Evolutionary conservation across 106 monocot species (phyloP), one percentile per base, ranked within the genome.

Genomic region (Apostasia shenzhenica): DNA sequence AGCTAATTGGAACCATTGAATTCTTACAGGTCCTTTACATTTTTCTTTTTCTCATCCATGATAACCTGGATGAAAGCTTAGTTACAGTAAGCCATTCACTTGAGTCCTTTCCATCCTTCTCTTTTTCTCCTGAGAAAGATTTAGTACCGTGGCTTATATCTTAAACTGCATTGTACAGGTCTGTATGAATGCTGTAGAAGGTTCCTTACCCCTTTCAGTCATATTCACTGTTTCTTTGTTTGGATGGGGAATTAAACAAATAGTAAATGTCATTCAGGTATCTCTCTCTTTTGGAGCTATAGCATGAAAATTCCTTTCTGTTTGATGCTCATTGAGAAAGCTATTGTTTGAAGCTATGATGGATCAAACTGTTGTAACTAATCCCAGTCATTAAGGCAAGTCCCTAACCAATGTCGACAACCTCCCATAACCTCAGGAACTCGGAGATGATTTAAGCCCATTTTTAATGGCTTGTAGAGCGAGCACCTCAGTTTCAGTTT

Each of bases 211-310:
- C 59, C 55, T 94, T 68, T 68, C 79, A 5, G 11, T 94, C 1
- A 67, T 75, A 43, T 81, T 90, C 8, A 61, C 74, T 37, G 70
- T 90, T 50, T 70, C 87, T 71, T 55, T 85, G 10, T 66, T 86
- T 81, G 95, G 95, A 69, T 95, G 91, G 78, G 84, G 80, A 51
- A 77, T 95, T 68, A 95, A 92, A 69, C 95, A 95, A 84, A 77
- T 77, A 54, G 78, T 91, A 57, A 95, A 95, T 70, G 53, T 91
- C 57, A 95, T 95, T 71, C 95, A 95, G 95, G 95, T 91, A 83
- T 40, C 8, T 54, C 49, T n/a, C 10, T 50, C 13, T 4, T 65
- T 65, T 13, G 5, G 26, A 26, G 26, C 26, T 26, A 26, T 26
- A 26, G 26, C 26, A 26, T 26, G 26, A 26, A 26, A 26, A 26